These are phyloP conservation scores for Leccinum fibrillosum DNA, from an alignment of 768 basidiomycete species.

Conservation along the genomic window DNA sequence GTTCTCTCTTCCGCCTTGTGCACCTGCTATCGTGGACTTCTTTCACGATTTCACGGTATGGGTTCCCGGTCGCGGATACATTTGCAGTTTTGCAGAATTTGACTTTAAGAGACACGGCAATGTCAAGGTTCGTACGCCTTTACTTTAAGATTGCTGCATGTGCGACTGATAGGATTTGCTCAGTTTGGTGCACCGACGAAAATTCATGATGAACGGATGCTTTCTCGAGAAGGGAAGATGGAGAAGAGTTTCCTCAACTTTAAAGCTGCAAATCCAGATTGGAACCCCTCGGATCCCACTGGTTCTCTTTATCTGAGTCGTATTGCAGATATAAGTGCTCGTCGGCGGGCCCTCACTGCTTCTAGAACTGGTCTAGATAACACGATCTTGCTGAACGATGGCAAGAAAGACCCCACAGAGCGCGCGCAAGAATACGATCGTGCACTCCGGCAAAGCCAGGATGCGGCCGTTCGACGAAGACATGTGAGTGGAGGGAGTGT, in stretches of 20 bases:
- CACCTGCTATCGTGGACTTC: conserved; percentile 92
- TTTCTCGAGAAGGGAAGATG: conserved; percentile 96
- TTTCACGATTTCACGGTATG: conserved; percentile 98
- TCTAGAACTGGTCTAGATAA: conserved; percentile 28
- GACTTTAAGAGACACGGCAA: conserved; percentile 96
- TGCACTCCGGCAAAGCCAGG: conserved; percentile 68
- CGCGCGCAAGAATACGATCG: conserved; percentile 74
- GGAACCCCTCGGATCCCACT: conserved; percentile 89
- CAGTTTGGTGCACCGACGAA: conserved; percentile 84
- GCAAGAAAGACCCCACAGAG: conserved; percentile 42
- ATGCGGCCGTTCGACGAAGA: conserved; percentile 44
- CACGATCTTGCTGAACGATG: conserved; percentile 29
- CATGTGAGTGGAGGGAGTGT: conserved; percentile 24
- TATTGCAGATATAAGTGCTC: conserved; percentile 67
- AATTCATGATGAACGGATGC: conserved; percentile 66
- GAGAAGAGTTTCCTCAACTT: conserved; percentile 97
- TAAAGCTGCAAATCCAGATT: conserved; percentile 94
- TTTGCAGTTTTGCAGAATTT: conserved; percentile 98
- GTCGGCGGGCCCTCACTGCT: conserved; percentile 32
- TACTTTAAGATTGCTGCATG: not conserved
- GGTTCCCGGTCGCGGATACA: conserved; percentile 93
- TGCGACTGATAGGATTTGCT: not conserved
- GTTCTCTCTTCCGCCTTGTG: conserved; percentile 87
- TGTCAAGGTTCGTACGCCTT: conserved; percentile 57
- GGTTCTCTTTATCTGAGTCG: conserved; percentile 88